Percentiles rank a stretch among this genome's conserved stretches.
Evolutionary conservation across 257 asterid genomes (phyloP).

Genomic region (Haberlea rhodopensis): DNA sequence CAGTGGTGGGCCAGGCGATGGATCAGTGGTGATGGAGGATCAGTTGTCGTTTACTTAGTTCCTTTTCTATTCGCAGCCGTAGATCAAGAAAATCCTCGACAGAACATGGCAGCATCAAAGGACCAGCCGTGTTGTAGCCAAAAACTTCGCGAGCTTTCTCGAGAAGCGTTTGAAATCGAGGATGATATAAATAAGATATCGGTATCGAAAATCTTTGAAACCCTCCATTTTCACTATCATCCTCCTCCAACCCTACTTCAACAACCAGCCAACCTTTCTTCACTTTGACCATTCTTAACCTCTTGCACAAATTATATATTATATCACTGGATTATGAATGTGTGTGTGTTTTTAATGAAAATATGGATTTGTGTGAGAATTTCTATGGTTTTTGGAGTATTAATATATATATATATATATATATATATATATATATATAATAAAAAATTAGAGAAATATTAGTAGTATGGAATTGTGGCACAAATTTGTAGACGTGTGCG

Average conservation of each 20-base stretch:
- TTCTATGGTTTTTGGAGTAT: too few species aligned
- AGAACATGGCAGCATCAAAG: slow-evolving; percentile 1
- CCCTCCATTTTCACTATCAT: not conserved
- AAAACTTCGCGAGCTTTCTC: not conserved
- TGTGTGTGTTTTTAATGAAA: not conserved
- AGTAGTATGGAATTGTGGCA: too few species aligned
- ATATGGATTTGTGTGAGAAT: not conserved
- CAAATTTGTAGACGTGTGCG: not conserved
- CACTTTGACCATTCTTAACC: slow-evolving; percentile 18
- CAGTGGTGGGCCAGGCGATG: too few species aligned
- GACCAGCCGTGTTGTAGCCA: not conserved
- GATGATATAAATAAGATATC: not conserved
- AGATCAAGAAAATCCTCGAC: not conserved
- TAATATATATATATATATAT: too few species aligned
- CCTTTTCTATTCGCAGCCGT: not conserved
- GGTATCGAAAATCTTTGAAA: not conserved
- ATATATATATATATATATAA: too few species aligned
- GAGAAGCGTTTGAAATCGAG: not conserved
- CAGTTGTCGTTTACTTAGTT: too few species aligned
- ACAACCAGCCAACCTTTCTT: slow-evolving; percentile 20
- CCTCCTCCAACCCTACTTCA: slow-evolving; percentile 12
- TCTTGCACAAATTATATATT: not conserved
- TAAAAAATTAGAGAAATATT: too few species aligned
- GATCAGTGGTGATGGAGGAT: too few species aligned
- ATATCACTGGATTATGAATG: too few species aligned